Base-by-base conservation (phyloP, 768 basidiomycete genomes). In the Gelatoporia subvermispora region DNA sequence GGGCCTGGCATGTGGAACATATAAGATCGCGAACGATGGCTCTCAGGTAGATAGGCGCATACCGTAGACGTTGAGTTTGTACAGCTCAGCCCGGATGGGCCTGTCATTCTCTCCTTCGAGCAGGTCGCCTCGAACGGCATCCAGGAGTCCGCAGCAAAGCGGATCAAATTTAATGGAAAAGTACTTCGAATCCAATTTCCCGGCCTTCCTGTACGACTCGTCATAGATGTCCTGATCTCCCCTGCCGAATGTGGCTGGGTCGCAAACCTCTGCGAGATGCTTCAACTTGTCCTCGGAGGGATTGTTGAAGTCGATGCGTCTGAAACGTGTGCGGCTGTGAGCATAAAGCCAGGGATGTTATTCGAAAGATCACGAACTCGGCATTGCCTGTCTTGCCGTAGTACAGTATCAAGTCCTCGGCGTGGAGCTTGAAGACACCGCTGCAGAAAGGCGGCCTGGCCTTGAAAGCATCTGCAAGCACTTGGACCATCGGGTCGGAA, bases 61-160 rank as follows among this genome's bases (percentile, higher is more conserved):
- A 73, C 75, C 68, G 46, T 76, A 74, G 3, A 75, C 65, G 37
- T 74, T 72, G 42, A 75, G 57, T 51, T 77, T 75, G 56, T 72
- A 71, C 8, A 73, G 49, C 49, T 75, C 71, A 1, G 62, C 53
- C 2, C 41, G 45, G 34, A 73, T 58, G 9, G 36, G 17, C 8
- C 54, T 35, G 15, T 57, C 48, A 16, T 51, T 44, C 2, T 54
- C 50, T 13, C 63, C 58, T 16, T 59, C 45, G 13, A 71, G 48
- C 4, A 73, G 54, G n/a, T 56, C 45, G 1, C 52, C 57, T 37
- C 70, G 53, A 9, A 56, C 40, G 21, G 34, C 41, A n/a, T 67
- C 62, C 3, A 69, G 25, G 2, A 74, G 44, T 4, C 66, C 68
- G 8, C 45, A 50, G 11, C 52, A 50, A 10, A 55, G 59, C 8